phyloP scores from a whole-genome alignment of 257 asterid genomes.

The Solanum sitiens region DNA sequence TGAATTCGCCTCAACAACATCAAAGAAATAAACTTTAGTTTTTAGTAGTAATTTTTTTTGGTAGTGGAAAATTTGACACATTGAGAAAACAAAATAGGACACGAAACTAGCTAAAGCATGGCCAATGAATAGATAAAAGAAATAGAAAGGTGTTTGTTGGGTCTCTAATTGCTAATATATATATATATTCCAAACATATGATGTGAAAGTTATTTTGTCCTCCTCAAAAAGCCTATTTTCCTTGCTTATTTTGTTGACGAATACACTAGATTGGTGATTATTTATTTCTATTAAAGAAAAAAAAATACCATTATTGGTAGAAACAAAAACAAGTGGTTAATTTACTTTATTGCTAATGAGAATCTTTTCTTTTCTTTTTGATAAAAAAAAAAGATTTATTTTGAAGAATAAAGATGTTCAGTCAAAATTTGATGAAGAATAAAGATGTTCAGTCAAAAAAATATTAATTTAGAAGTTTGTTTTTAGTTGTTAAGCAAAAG shows the following conservation, averaged over 20 bases:
- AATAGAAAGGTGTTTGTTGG: not conserved
- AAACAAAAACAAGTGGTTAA: not conserved
- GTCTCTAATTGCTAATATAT: not conserved
- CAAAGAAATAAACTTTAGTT: not conserved
- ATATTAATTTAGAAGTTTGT: not conserved
- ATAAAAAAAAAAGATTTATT: too few species aligned
- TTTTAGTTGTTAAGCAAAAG: not conserved
- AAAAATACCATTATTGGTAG: not conserved
- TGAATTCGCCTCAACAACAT: not conserved
- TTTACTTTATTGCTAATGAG: not conserved
- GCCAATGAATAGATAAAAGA: not conserved
- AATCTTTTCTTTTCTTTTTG: not conserved
- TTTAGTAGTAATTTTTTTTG: not conserved
- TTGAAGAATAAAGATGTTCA: not conserved
- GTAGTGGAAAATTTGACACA: not conserved
- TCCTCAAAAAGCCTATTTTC: not conserved
- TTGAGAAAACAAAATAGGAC: not conserved
- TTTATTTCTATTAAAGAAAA: not conserved
- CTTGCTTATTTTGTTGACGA: not conserved
- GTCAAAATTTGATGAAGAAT: not conserved
- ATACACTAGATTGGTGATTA: not conserved
- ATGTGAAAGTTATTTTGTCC: not conserved
- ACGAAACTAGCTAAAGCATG: not conserved
- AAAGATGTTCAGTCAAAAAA: not conserved
- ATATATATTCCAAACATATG: not conserved